Evolutionary conservation across 768 basidiomycete genomes (phyloP), one percentile per base, ranked within the genome.

Genomic region (Hebeloma cylindrosporum): DNA sequence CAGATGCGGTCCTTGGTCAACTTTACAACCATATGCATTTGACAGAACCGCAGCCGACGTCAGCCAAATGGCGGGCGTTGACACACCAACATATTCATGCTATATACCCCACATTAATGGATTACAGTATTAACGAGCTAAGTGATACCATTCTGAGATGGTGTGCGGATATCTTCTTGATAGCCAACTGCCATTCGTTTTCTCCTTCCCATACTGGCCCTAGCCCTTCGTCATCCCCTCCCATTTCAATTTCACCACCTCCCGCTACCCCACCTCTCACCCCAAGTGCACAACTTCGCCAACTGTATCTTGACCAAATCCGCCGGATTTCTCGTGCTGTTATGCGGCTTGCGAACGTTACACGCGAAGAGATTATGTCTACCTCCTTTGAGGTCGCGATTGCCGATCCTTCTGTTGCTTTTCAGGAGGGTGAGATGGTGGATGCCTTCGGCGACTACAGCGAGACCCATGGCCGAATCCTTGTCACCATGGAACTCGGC

Each of bases 51-150:
- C 87, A 90, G 60, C 85, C 87, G 3, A 85, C 81, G 0, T 84
- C 85, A 2, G 81, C 85, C 0, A 79, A 83, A 56, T 90, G 87
- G 87, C 75, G 87, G 35, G 77, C 86, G 0, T 66, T 90, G 31
- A 79, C 87, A 1, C 86, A 88, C 55, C 71, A 72, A 31, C 76
- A 85, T 40, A 82, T 88, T 31, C 83, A 84, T 46, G 69, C 68
- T 5, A 69, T 87, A 43, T 83, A 86, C 55, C 83, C 87, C 4
- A 79, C 75, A 2, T 66, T 88, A 18, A 72, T 72, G 5, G 81
- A 87, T 7, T 80, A 82, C 52, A 77, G 84, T 7, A 67, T 79
- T n/a, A 76, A 80, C 30, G 86, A 89, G 57, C 76, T 89, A 35
- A 74, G 78, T n/a, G 82, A 84, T 21, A 81, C 83, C 2, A 85